phyloP scores from a whole-genome alignment of 129 eudicot genomes.

The Helichrysum umbraculigerum region DNA sequence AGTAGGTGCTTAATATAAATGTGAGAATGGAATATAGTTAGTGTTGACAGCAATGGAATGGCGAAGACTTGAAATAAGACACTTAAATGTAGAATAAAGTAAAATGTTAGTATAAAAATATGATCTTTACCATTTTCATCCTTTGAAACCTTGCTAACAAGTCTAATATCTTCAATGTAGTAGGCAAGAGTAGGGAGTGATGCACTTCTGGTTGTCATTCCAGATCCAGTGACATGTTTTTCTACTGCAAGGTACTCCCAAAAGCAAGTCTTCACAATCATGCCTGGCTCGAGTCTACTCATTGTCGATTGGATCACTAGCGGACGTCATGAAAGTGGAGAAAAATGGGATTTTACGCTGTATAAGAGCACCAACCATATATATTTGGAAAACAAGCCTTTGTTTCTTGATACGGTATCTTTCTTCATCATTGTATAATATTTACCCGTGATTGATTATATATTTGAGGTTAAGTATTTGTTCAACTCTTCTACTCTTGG shows the following conservation, averaged over 20 bases:
- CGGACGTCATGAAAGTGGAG: slow-evolving; percentile 97
- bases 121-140: not conserved
- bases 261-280: slow-evolving; percentile 67
- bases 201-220: slow-evolving; percentile 83
- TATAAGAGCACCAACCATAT: slow-evolving; percentile 86
- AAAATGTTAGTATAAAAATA: not conserved
- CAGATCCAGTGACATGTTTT: slow-evolving; percentile 98
- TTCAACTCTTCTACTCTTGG: too few species aligned
- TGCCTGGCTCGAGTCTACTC: slow-evolving; percentile 68
- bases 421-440: not conserved
- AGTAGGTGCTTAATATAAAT: not conserved
- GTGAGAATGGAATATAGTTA: not conserved
- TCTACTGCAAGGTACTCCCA: slow-evolving; percentile 84
- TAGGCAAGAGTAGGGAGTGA: slow-evolving; percentile 79
- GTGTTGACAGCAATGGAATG: too few species aligned
- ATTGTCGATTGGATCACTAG: slow-evolving; percentile 98
- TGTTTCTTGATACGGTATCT: slow-evolving; percentile 91
- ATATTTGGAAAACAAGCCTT: slow-evolving; percentile 58
- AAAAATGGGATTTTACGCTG: slow-evolving; percentile 78
- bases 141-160: slow-evolving; percentile 16
- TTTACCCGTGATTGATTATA: not conserved
- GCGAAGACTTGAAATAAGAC: not conserved
- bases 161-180: slow-evolving; percentile 52
- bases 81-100: not conserved
- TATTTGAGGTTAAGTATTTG: too few species aligned